Evolutionary conservation across 768 basidiomycete genomes (phyloP).

Genomic region (Sistotremastrum niveocremeum): DNA sequence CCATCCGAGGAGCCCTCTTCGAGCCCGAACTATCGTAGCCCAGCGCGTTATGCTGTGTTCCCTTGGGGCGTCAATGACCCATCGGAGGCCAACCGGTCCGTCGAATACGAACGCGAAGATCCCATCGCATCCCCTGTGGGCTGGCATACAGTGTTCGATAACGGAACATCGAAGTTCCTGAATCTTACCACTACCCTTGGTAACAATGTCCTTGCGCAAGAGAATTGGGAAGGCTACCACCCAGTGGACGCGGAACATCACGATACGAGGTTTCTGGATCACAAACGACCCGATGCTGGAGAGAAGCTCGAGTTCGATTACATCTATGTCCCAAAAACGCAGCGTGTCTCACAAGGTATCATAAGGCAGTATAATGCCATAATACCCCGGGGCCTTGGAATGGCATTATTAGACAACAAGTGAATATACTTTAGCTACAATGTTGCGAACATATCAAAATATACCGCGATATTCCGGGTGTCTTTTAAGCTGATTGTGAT

Average conservation of each 20-base stretch:
- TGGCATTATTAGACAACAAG: no score
- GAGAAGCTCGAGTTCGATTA: conserved; percentile 47
- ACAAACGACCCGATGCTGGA: conserved; percentile 70
- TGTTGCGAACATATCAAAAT: no score
- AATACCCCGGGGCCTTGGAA: no score
- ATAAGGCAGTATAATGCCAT: no score
- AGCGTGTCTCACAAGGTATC: no score
- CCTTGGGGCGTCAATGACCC: conserved; percentile 83
- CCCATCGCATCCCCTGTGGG: conserved; percentile 70
- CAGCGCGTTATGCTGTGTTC: conserved; percentile 54
- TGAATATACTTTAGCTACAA: no score
- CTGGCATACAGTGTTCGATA: conserved; percentile 75
- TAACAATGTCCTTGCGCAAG: conserved; percentile 88
- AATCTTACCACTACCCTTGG: conserved; percentile 78
- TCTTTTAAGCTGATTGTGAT: no score
- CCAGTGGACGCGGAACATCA: background rate
- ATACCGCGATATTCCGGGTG: no score
- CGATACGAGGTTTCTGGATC: conserved; percentile 34
- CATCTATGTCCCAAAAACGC: conserved; percentile 51
- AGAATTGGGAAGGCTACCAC: conserved; percentile 76
- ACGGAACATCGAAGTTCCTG: conserved; percentile 15
- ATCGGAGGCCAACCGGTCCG: conserved; percentile 42
- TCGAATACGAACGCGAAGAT: conserved; percentile 61
- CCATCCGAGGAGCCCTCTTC: conserved; percentile 9
- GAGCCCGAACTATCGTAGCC: conserved; percentile 1